A percentile compares a stretch with the other conserved stretches of the same genome.
phyloP scores from a whole-genome alignment of 805 yeast genomes.

The Saturnispora sanitii region DNA sequence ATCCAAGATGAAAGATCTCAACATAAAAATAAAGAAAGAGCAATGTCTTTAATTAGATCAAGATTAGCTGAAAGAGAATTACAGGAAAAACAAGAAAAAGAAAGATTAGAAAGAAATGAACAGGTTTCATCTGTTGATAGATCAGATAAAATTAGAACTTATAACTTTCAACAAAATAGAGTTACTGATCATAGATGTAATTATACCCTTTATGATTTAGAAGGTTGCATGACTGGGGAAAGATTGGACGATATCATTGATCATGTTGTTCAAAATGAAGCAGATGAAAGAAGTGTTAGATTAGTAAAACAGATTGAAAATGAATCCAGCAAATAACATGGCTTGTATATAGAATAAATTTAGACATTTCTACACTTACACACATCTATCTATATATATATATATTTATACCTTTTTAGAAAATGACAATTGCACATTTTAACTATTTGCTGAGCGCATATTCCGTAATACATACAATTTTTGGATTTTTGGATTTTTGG shows the following conservation, averaged over 20 bases:
- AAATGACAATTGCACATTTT: too few species aligned
- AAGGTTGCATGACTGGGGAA: slow-evolving; percentile 53
- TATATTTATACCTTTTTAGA: background rate
- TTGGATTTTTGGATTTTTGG: background rate
- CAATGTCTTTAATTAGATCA: slow-evolving; percentile 72
- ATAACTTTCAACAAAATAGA: slow-evolving; percentile 86
- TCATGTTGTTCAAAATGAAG: slow-evolving; percentile 38
- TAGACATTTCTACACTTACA: too few species aligned
- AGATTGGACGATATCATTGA: slow-evolving; percentile 47
- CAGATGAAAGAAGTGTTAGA: slow-evolving; percentile 34
- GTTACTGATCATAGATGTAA: slow-evolving; percentile 93
- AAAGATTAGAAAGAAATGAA: slow-evolving; percentile 56
- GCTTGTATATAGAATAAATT: too few species aligned
- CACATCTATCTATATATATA: too few species aligned
- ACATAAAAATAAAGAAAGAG: slow-evolving; percentile 88
- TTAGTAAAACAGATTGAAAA: slow-evolving; percentile 23
- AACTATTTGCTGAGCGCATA: slow-evolving; percentile 2
- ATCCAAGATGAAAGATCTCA: slow-evolving; percentile 96
- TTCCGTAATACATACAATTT: background rate
- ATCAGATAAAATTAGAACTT: slow-evolving; percentile 87
- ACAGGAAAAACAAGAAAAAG: slow-evolving; percentile 51
- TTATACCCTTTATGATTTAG: slow-evolving; percentile 64
- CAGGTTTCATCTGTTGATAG: slow-evolving; percentile 88
- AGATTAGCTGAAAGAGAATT: slow-evolving; percentile 76
- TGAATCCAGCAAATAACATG: background rate